Evolutionary conservation across 2,329 filamentous ascomycete genomes (phyloP), one percentile per base, ranked within the genome.

Genomic region (Capronia americana): DNA sequence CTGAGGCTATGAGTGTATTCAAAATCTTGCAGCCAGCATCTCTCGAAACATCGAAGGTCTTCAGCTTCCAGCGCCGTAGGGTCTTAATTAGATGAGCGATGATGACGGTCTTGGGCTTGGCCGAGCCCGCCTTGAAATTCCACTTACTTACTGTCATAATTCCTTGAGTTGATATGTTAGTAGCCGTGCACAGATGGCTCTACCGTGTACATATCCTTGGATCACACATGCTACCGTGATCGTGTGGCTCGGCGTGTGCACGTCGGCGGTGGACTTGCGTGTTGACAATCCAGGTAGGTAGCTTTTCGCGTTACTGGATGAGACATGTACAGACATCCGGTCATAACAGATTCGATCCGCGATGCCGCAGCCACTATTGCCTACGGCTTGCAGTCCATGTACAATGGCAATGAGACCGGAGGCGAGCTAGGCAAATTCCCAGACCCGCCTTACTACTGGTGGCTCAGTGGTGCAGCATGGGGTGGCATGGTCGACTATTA

Each of bases 361-460:
- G 17, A 11, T n/a, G 53, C 53, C 4, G 53, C 53, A 10, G 12
- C 53, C 28, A 55, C 28, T 5, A 34, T 34, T 10, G 53, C 28
- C 4, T 55, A 30, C n/a, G 53, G 26, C n/a, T 12, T 55, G 14
- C 24, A 30, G 28, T 30, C 26, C 12, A 30, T n/a, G 24, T 55
- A 55, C 53, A 30, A 55, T 34, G 60, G 34, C 26, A 84, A 86
- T 66, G 70, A 79, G 57, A 80, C 83, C 1, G 83, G 83, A 17
- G 77, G 79, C 11, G 82, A 81, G 20, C 84, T 83, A 11, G 85
- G 85, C 57, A 77, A 84, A 58, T 79, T 93, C 32, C 86, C 87
- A 1, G 89, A 89, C 87, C 87, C 57, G 87, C 87, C 10, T 82
- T 92, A 79, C 90, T 90, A 83, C 87, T 88, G 68, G 85, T 90